A percentile compares a stretch with the other conserved stretches of the same genome.
Evolutionary conservation across 2,329 filamentous ascomycete genomes (phyloP).

Genomic region (Xylaria sp.): DNA sequence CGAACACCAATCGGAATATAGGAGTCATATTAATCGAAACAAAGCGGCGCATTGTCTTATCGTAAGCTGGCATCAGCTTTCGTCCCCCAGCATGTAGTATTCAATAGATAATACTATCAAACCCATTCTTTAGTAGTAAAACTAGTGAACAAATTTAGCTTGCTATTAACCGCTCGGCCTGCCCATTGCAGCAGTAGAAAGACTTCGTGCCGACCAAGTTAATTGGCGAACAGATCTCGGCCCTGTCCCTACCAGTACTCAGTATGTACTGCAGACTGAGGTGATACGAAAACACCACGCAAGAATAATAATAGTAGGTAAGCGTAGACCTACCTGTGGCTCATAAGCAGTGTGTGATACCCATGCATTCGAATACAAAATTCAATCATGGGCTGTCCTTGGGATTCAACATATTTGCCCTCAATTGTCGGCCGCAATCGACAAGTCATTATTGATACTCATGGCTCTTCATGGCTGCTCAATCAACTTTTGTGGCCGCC

Average conservation of each 20-base stretch:
- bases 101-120: neutral
- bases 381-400: neutral
- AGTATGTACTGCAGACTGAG: neutral
- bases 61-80: neutral
- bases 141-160: neutral
- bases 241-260: neutral
- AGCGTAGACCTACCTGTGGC: neutral
- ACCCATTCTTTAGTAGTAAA: neutral
- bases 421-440: neutral
- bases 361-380: neutral
- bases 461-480: neutral
- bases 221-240: neutral
- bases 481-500: neutral
- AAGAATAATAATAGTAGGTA: neutral
- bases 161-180: neutral
- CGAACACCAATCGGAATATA: neutral
- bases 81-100: neutral
- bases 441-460: neutral
- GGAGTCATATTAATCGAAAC: neutral
- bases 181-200: neutral
- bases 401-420: neutral
- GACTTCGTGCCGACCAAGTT: neutral
- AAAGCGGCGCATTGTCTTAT: neutral
- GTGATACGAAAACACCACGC: neutral
- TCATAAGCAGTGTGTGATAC: neutral